Evolutionary conservation across 768 basidiomycete genomes (phyloP), one percentile per base, ranked within the genome.

Genomic region (Mycena galopus): DNA sequence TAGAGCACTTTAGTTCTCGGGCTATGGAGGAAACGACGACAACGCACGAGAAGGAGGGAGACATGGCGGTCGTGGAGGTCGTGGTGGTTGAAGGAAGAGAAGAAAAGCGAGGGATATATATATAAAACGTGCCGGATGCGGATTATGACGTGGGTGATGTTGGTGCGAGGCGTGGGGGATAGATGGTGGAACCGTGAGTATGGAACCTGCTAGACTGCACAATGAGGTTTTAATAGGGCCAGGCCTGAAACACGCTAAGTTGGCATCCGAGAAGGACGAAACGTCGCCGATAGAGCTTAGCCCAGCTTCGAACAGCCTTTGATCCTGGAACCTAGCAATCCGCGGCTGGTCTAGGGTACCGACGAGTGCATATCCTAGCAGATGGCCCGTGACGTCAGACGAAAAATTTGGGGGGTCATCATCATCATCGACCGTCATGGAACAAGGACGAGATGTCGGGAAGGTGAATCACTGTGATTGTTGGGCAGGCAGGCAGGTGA

Each of bases 51-150:
- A 14, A 6, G 29, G 62, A 42, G 32, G 55, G 39, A 42, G 62
- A 59, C 67, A 68, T 68, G 42, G 62, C 11, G 57, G 17, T 35
- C 30, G 69, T 62, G 53, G 62, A 25, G 57, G 69, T 65, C 55
- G 69, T 57, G 64, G 69, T 60, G 63, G 69, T 64, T 42, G 50
- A 27, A 51, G 50, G 63, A 47, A 53, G 59, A 33, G 44, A 51
- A 23, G 14, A 27, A 29, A 29, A 55, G 53, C 16, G 53, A 27
- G 25, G 23, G 1, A 25, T 3, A 39, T 44, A 19, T 2, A 11
- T 16, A 12, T 21, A 67, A 32, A 57, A 47, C 29, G 57, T 32
- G 67, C 23, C 35, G 67, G 67, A 9, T 53, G 27, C 67, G 2
- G 44, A 47, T 47, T 3, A 57, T 50, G 44, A 65, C 55, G 67